A percentile compares a stretch with the other conserved stretches of the same genome.
Conservation (phyloP, 179 eudicot species). For the Beta lomatogona region DNA sequence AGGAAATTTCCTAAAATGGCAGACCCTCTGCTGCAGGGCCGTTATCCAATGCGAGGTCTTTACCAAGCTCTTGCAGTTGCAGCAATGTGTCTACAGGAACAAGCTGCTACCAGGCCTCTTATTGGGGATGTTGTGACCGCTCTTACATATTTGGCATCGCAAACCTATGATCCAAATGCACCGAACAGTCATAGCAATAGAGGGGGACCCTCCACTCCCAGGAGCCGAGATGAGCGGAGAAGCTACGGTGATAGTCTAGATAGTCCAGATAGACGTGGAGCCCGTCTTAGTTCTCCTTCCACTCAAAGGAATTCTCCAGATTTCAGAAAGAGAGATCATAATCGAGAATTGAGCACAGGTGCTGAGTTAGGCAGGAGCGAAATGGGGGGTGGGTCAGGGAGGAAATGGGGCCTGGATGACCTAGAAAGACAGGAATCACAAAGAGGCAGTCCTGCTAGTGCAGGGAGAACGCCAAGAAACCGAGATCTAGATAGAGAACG, state of each 20-base stretch:
- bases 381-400: constrained; percentile 71
- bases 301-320: constrained; percentile 75
- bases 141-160: constrained; percentile 84
- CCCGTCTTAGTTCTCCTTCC: constrained; percentile 60
- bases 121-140: constrained; percentile 97
- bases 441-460: constrained; percentile 67
- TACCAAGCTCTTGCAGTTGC: constrained; percentile 99
- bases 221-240: constrained; percentile 62
- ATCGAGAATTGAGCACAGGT: constrained; percentile 53
- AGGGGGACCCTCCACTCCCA: constrained; percentile 59
- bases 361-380: constrained; percentile 60
- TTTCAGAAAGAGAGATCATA: constrained; percentile 57
- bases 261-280: constrained; percentile 56
- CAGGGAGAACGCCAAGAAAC: constrained; percentile 72
- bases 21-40: constrained; percentile 84
- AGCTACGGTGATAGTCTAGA: constrained; percentile 49
- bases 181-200: constrained; percentile 51
- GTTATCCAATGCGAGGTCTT: constrained; percentile 90
- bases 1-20: constrained; percentile 97
- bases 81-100: constrained; percentile 98
- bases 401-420: constrained; percentile 76
- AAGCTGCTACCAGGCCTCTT: constrained; percentile 93
- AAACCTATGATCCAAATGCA: constrained; percentile 79
- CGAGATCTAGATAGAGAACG: constrained; percentile 86
- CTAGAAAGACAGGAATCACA: constrained; percentile 60